Evolutionary conservation across 2,329 filamentous ascomycete genomes (phyloP).

Genomic region (Xylariaceae sp.): DNA sequence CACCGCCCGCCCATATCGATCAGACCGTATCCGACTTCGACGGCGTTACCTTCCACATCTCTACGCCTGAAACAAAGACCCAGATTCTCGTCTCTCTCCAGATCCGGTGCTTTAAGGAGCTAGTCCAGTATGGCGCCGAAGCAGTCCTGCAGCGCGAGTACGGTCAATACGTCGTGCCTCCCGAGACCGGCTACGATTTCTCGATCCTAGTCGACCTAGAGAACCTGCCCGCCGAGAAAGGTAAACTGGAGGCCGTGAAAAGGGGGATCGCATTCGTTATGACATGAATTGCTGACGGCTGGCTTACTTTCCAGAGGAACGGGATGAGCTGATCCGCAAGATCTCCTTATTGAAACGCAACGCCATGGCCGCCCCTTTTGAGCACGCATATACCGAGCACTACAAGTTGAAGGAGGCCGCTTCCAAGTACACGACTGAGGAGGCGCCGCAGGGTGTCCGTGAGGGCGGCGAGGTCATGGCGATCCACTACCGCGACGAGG

Average conservation of each 20-base stretch:
- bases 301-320: slow-evolving; percentile 56
- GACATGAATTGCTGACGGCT: slow-evolving; percentile 13
- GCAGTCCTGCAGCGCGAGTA: slow-evolving; percentile 92
- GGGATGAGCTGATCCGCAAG: slow-evolving; percentile 79
- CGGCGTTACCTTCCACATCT: slow-evolving; percentile 97
- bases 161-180: slow-evolving; percentile 78
- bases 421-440: slow-evolving; percentile 86
- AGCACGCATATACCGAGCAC: slow-evolving; percentile 93
- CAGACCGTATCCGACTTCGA: slow-evolving; percentile 99
- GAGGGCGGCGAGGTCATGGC: slow-evolving; percentile 92
- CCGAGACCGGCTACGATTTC: slow-evolving; percentile 93
- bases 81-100: slow-evolving; percentile 92
- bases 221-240: slow-evolving; percentile 72
- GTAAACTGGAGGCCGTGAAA: slow-evolving; percentile 35
- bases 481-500: slow-evolving; percentile 97
- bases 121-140: slow-evolving; percentile 89
- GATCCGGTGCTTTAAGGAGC: slow-evolving; percentile 90
- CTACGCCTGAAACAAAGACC: slow-evolving; percentile 86
- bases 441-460: slow-evolving; percentile 80
- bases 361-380: slow-evolving; percentile 97
- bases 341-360: slow-evolving; percentile 94
- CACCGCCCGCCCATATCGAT: slow-evolving; percentile 82
- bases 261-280: not conserved
- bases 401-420: slow-evolving; percentile 81
- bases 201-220: slow-evolving; percentile 87